Percentiles rank a stretch among this genome's conserved stretches.
Conservation (phyloP, 169 alveolate genomes). For the Plasmodium vivax region DNA sequence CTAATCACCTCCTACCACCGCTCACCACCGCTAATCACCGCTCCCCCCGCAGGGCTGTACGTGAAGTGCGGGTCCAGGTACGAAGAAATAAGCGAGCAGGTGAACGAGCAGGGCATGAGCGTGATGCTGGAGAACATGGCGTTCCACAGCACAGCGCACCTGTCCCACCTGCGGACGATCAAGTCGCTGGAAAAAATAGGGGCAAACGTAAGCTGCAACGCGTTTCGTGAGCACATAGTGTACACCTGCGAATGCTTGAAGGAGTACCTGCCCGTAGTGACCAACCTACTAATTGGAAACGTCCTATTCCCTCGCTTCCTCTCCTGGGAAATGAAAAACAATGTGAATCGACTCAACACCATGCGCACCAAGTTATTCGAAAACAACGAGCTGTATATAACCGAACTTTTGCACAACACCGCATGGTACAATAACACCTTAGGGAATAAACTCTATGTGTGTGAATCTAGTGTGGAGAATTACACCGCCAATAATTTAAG, state of each 20-base stretch:
- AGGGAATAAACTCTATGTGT: slow-evolving; percentile 82
- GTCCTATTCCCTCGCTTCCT: slow-evolving; percentile 90
- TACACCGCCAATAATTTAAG: slow-evolving; percentile 88
- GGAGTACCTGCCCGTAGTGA: slow-evolving; percentile 85
- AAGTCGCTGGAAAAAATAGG: slow-evolving; percentile 90
- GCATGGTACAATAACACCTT: slow-evolving; percentile 92
- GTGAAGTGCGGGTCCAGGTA: slow-evolving; percentile 88
- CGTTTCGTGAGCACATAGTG: slow-evolving; percentile 83
- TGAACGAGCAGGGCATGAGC: slow-evolving; percentile 86
- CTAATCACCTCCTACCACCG: no score
- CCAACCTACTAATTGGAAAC: slow-evolving; percentile 88
- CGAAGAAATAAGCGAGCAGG: slow-evolving; percentile 79
- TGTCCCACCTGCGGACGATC: slow-evolving; percentile 89
- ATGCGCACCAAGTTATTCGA: slow-evolving; percentile 77
- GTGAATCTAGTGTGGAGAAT: slow-evolving; percentile 79
- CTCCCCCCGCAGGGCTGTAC: slow-evolving; percentile 78
- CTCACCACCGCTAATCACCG: not conserved
- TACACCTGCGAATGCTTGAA: slow-evolving; percentile 88
- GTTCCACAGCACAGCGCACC: slow-evolving; percentile 90
- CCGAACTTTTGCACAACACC: slow-evolving; percentile 88
- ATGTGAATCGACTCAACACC: slow-evolving; percentile 77
- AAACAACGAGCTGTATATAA: slow-evolving; percentile 85
- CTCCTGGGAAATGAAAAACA: slow-evolving; percentile 88
- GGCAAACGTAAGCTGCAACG: slow-evolving; percentile 85
- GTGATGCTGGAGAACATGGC: slow-evolving; percentile 90